These are phyloP conservation scores for Malassezia globosa DNA, from an alignment of 1,284 basidiomycete species.

Conservation along the genomic window DNA sequence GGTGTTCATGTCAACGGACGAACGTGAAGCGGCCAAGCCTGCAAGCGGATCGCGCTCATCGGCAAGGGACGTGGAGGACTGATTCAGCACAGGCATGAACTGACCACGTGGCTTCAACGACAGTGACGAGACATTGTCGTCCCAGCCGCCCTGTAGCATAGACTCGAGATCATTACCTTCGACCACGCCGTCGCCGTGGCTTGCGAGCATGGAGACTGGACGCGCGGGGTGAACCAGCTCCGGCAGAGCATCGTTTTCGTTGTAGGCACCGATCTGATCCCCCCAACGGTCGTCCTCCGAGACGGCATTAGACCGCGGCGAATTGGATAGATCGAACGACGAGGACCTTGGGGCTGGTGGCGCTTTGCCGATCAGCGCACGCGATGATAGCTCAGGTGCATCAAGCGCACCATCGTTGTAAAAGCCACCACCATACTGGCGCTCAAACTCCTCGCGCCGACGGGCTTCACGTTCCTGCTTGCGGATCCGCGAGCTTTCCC, in stretches of 20 bases:
- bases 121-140: background rate
- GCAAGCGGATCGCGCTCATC: constrained; percentile 5
- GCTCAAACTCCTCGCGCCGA: constrained; percentile 49
- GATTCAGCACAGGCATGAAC: constrained; percentile 7
- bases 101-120: background rate
- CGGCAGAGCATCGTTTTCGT: constrained; percentile 12
- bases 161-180: constrained; percentile 6
- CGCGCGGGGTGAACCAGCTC: constrained; percentile 5
- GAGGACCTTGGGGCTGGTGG: constrained; percentile 22
- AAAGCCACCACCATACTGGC: constrained; percentile 57
- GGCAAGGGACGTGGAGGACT: constrained; percentile 9
- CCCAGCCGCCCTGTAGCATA: constrained; percentile 11
- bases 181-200: background rate
- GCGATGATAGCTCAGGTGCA: background rate
- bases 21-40: background rate
- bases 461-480: constrained; percentile 82
- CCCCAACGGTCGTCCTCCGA: constrained; percentile 83
- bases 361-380: too few species aligned
- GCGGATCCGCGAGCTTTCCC: constrained; percentile 90
- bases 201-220: constrained; percentile 2
- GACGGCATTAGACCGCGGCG: background rate
- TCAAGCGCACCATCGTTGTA: constrained; percentile 48
- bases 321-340: constrained; percentile 28
- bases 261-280: constrained; percentile 49
- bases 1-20: constrained; percentile 12